Evolutionary conservation across 139 green algal genomes (phyloP), one percentile per base, ranked within the genome.

Genomic region (Chlorella vulgaris): DNA sequence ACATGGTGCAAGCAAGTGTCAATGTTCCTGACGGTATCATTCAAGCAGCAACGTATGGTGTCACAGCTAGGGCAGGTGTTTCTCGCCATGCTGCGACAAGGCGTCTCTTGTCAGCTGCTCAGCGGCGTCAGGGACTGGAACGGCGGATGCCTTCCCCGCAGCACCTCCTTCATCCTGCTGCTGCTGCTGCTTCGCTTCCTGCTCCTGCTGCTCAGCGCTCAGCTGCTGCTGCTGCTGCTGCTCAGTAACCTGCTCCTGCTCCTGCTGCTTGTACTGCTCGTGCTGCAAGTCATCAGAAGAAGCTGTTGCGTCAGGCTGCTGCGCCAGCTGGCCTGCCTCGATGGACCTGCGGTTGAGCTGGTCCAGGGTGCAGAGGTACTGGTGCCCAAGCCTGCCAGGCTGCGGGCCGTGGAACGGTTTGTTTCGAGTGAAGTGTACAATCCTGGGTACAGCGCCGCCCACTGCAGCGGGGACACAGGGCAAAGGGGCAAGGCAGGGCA

Each of bases 361-460:
- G 3, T 80, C 53, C 0, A 21, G 7, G 35, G 24, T 69, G 53
- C 76, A 82, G 22, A 82, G 42, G 63, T 65, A 82, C 63, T 82
- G 61, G 43, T 75, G 63, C 7, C 76, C 76, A 10, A 36, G 65
- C 3, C 28, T 19, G 38, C 75, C 33, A 1, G 31, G 31, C 40
- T 38, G 53, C 43, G 18, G 62, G 5, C 76, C 76, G 2, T 35
- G 4, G 29, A 62, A 74, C 31, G 76, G 76, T 42, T 81, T 81
- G 40, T 65, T 22, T 2, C 28, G 13, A 4, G 61, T 74, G 62
- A 66, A 81, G 76, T 81, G 76, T 62, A 81, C 40, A 26, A 79
- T 53, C 22, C 39, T 40, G 4, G 69, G 69, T n/a, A 15, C 26
- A 18, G 15, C 13, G 31, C 69, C 69, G 15, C 69, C 69, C 69